Base-by-base conservation (phyloP, 2,329 filamentous ascomycete genomes). In the Aciculosporium take region DNA sequence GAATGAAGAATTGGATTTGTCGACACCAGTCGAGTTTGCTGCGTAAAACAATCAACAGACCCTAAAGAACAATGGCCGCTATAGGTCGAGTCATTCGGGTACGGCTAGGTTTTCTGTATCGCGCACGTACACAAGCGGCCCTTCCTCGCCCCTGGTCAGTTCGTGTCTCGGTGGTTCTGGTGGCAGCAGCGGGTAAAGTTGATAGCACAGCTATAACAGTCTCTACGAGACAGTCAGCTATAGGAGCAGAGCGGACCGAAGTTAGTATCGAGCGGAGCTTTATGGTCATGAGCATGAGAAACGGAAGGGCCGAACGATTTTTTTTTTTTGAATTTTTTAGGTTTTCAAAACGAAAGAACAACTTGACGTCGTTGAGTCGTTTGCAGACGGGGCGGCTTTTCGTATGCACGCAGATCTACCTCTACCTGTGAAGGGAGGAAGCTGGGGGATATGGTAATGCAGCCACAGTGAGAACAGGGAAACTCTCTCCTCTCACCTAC, bases 121-220 rank as follows among this genome's bases (percentile, higher is more conserved):
- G 37, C 32, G 23, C 32, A 33, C 10, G 23, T 27, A 33, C 10
- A 18, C 17, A 30, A 30, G 18, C 8, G 10, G 30, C 23, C 13
- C 30, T n/a, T 24, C 15, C 25, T 17, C 17, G 21, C 40, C 37
- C 33, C 39, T 39, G 35, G 37, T 39, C 40, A 23, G 25, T 12
- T 17, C 37, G 32, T 35, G 40, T 45, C 43, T 45, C 40, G 42
- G 33, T 40, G 37, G 9, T 20, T 23, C 21, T 20, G 40, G 37
- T 32, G 40, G 31, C 32, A 12, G 23, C 27, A n/a, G 37, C 15
- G 15, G 20, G 32, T 37, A 32, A 36, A 12, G n/a, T 38, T 31
- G 37, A 40, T 28, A 33, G 28, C 23, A 28, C 23, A 37, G 28
- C 28, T 42, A 23, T 42, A 17, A 18, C 6, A 15, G 28, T 9